These are phyloP conservation scores for Apiospora pterosperma DNA, from an alignment of 2,329 filamentous ascomycete genomes.

Conservation along the genomic window DNA sequence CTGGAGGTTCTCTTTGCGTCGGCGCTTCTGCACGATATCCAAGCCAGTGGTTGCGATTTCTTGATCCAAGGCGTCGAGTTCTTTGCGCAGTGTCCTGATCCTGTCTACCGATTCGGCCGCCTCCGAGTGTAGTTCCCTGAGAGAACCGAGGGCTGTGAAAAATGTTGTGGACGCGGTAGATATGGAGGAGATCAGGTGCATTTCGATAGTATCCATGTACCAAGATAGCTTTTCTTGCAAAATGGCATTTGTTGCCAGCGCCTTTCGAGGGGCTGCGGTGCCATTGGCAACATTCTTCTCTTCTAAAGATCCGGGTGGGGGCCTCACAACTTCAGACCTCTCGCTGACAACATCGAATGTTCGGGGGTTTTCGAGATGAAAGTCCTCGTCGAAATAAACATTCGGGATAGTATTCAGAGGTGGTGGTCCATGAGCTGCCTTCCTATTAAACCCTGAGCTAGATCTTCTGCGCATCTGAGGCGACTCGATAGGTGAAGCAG, in stretches of 20 bases:
- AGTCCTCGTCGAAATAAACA: constrained; percentile 93
- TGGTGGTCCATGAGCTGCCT: constrained; percentile 68
- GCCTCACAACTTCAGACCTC: constrained; percentile 88
- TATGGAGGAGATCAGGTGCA: constrained; percentile 94
- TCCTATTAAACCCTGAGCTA: constrained; percentile 49
- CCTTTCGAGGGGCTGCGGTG: constrained; percentile 67
- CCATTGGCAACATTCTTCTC: constrained; percentile 57
- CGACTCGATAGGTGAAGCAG: constrained; percentile 47
- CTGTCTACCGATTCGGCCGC: constrained; percentile 85
- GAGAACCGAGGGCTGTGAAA: constrained; percentile 86
- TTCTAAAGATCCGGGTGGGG: constrained; percentile 50
- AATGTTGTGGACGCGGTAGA: constrained; percentile 95
- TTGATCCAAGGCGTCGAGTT: constrained; percentile 76
- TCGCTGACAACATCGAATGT: constrained; percentile 97
- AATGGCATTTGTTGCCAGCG: constrained; percentile 92
- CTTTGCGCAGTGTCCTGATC: constrained; percentile 77
- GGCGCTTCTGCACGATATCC: constrained; percentile 78
- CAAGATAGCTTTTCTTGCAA: constrained; percentile 97
- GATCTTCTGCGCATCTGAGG: constrained; percentile 40
- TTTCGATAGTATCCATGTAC: constrained; percentile 99
- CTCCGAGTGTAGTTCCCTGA: constrained; percentile 88
- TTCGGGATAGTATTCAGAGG: constrained; percentile 87
- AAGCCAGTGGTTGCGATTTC: constrained; percentile 85
- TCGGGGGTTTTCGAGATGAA: constrained; percentile 91
- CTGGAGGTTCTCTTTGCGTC: constrained; percentile 77